Evolutionary conservation across 768 basidiomycete genomes (phyloP), one percentile per base, ranked within the genome.

Genomic region (Suillus americanus): DNA sequence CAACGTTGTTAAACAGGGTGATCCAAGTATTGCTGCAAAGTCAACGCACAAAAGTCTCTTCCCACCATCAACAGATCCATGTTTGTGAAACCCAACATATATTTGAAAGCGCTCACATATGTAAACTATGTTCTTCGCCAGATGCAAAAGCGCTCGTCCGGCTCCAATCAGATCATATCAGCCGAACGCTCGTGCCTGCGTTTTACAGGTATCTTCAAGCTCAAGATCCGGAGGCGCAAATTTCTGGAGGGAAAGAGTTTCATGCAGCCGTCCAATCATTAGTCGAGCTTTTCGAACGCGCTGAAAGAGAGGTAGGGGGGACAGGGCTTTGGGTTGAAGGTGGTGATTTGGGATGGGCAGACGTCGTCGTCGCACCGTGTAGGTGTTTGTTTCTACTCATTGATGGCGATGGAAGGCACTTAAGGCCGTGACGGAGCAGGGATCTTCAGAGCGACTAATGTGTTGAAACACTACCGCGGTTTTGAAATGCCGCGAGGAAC

Each of bases 131-230:
- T 7, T 50, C 48, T 37, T 55, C 28, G 16, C 35, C 66, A 91
- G 90, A 91, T 73, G 86, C 88, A 0, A 82, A 89, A 0, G 88
- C 86, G 4, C 80, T 91, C 23, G 81, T 87, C 16, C 85, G 88
- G 16, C 83, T 92, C 18, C 87, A 91, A 72, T 79, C 82, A 13
- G 90, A 92, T 74, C 85, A 88, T 69, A 79, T 89, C 73, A 87
- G 83, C 63, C 87, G 90, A 4, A 71, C 76, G 9, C 72, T 92
- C 46, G 81, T 92, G 3, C 90, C 91, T 8, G 81, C 88, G 0
- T 92, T 92, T 74, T 91, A 91, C 69, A 85, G 89, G 35, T 91
- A 82, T 68, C 81, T 92, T 35, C 90, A 92, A 77, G 87, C 89
- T 0, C 90, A 90, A 74, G 85, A 86, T 8, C 61, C 71, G 10